Evolutionary conservation across 83 land plant species (phyloP).

Genomic region (Thuja plicata): DNA sequence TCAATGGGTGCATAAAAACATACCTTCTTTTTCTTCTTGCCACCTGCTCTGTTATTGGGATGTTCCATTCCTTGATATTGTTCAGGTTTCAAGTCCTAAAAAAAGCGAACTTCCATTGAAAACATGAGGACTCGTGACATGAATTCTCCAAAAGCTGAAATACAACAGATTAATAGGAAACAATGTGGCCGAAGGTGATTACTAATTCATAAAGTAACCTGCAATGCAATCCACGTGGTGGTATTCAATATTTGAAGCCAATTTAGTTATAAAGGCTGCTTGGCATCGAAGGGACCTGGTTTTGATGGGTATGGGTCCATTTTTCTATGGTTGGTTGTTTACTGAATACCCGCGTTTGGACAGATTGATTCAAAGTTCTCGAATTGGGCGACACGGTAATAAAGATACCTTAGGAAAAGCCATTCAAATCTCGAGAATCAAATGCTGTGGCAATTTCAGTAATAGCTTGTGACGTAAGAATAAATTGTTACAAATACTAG

Average conservation of each 20-base stretch:
- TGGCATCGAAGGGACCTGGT: neutral
- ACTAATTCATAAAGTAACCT: neutral
- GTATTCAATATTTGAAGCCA: neutral
- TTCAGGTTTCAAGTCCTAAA: neutral
- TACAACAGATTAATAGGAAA: neutral
- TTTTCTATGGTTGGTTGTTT: neutral
- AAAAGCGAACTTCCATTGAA: neutral
- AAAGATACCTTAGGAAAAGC: too few species aligned
- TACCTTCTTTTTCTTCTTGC: conserved; percentile 13
- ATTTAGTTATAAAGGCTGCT: neutral
- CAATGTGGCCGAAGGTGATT: neutral
- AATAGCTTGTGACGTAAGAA: too few species aligned
- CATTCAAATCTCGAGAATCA: too few species aligned
- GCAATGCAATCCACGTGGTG: neutral
- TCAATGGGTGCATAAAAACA: neutral
- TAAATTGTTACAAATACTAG: too few species aligned
- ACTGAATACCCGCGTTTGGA: neutral
- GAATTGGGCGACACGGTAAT: too few species aligned
- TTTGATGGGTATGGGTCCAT: neutral
- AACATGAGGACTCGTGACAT: neutral
- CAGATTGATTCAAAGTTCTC: neutral
- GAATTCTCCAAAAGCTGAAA: neutral
- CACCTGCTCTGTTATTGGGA: neutral
- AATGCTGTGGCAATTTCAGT: too few species aligned
- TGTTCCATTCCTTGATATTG: neutral